Evolutionary conservation across 2,329 filamentous ascomycete genomes (phyloP).

Genomic region (Fusarium sp.): DNA sequence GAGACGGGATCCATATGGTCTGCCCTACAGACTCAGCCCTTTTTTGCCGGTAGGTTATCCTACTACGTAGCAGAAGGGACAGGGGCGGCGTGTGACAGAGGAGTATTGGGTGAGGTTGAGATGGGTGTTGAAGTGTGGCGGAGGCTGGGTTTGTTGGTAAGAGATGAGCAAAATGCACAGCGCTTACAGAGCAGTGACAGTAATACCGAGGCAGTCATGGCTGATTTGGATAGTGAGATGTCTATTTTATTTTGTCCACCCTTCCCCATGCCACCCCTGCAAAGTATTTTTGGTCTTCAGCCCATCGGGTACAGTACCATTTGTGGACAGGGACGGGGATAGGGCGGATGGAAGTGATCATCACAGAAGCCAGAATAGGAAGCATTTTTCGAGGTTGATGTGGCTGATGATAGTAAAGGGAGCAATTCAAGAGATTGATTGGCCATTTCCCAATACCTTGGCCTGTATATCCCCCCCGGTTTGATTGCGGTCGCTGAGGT

Average conservation of each 20-base stretch:
- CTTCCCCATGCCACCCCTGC: neutral
- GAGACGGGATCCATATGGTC: constrained; percentile 60
- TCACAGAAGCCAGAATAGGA: neutral
- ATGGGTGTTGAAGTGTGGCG: constrained; percentile 1
- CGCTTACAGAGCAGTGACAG: neutral
- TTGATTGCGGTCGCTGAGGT: neutral
- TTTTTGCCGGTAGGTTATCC: constrained; percentile 10
- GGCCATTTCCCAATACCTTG: neutral
- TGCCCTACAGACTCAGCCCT: neutral
- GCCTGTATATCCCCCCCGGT: neutral
- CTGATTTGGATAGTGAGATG: neutral
- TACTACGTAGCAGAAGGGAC: neutral
- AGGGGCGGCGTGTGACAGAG: neutral
- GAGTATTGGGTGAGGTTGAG: neutral
- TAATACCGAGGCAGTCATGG: neutral
- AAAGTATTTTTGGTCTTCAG: neutral
- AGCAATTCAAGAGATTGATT: neutral
- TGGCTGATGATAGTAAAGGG: neutral
- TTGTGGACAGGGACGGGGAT: neutral
- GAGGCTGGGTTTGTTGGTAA: constrained; percentile 10
- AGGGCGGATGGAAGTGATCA: neutral
- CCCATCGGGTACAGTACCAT: neutral
- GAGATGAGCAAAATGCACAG: neutral
- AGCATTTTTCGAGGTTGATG: constrained; percentile 3
- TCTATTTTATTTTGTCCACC: neutral